A percentile compares a stretch with the other conserved stretches of the same genome.
Conservation (phyloP, 2,329 filamentous ascomycete genomes). For the Hypoxylon sp. region DNA sequence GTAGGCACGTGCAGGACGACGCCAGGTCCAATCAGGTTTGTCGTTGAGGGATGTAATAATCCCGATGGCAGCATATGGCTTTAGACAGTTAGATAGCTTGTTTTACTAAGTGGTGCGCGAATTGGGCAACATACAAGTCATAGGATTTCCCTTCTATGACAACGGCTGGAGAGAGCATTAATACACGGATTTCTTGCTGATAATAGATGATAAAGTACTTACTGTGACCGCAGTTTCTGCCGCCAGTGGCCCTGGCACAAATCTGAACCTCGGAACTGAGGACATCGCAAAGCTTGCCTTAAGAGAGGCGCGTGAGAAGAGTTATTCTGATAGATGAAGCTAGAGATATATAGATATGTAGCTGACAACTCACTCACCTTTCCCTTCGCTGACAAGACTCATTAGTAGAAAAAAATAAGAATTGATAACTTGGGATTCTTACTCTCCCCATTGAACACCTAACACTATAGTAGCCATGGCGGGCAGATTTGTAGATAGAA, state of each 20-base stretch:
- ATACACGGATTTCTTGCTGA: not conserved
- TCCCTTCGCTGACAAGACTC: conserved; percentile 36
- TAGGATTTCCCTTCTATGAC: conserved; percentile 33
- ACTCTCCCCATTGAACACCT: conserved; percentile 44
- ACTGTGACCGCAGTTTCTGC: conserved; percentile 40
- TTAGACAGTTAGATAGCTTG: conserved; percentile 10
- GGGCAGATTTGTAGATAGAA: conserved; percentile 11
- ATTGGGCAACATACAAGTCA: conserved; percentile 31
- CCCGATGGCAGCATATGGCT: conserved; percentile 76
- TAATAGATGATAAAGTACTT: conserved; percentile 6
- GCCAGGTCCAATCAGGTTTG: conserved; percentile 81
- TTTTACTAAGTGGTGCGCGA: not conserved
- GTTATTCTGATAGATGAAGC: conserved; percentile 5
- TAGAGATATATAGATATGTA: conserved; percentile 5
- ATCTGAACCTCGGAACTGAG: conserved; percentile 39
- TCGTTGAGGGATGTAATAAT: conserved; percentile 77
- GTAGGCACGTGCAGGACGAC: conserved; percentile 65
- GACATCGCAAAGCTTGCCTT: conserved; percentile 42
- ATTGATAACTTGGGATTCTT: conserved; percentile 17
- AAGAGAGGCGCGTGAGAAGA: conserved; percentile 17
- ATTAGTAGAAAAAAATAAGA: conserved; percentile 26
- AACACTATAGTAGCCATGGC: conserved; percentile 41
- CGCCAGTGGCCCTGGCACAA: conserved; percentile 37
- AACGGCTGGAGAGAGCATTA: conserved; percentile 20
- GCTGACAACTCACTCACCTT: conserved; percentile 30